Evolutionary conservation across 306 rosid genomes (phyloP).

Genomic region (Prunus armeniaca): DNA sequence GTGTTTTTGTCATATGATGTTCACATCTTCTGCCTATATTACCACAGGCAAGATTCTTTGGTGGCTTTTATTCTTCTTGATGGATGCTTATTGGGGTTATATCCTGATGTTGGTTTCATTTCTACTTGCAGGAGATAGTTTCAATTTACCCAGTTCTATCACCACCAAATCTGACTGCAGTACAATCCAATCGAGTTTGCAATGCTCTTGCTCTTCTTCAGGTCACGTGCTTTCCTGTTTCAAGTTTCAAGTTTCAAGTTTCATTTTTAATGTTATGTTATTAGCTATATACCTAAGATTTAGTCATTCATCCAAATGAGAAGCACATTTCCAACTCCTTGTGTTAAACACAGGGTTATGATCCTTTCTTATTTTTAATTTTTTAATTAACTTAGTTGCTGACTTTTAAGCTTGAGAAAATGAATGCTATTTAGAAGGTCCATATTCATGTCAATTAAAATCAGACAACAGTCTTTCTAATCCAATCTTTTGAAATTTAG

Average conservation of each 20-base stretch:
- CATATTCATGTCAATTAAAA: neutral
- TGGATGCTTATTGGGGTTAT: neutral
- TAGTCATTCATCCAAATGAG: neutral
- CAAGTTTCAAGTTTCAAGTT: slow-evolving; percentile 1
- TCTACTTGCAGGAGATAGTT: slow-evolving; percentile 63
- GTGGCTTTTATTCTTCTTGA: neutral
- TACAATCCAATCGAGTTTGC: slow-evolving; percentile 91
- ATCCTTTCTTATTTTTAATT: neutral
- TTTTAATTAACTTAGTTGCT: neutral
- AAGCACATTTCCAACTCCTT: neutral
- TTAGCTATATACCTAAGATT: neutral
- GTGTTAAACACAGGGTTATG: neutral
- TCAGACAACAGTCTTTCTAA: neutral
- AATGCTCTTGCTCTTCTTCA: slow-evolving; percentile 94
- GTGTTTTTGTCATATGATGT: neutral
- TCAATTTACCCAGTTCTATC: slow-evolving; percentile 74
- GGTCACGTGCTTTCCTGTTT: slow-evolving; percentile 41
- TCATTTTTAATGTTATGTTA: neutral
- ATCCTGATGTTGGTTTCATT: neutral
- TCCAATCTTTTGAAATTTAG: neutral
- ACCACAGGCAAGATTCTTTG: neutral
- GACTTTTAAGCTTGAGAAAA: neutral
- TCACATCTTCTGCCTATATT: neutral
- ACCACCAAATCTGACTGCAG: slow-evolving; percentile 62
- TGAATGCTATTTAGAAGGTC: neutral